These are phyloP conservation scores for Microdochium nivale DNA, from an alignment of 2,329 filamentous ascomycete genomes.

Conservation along the genomic window DNA sequence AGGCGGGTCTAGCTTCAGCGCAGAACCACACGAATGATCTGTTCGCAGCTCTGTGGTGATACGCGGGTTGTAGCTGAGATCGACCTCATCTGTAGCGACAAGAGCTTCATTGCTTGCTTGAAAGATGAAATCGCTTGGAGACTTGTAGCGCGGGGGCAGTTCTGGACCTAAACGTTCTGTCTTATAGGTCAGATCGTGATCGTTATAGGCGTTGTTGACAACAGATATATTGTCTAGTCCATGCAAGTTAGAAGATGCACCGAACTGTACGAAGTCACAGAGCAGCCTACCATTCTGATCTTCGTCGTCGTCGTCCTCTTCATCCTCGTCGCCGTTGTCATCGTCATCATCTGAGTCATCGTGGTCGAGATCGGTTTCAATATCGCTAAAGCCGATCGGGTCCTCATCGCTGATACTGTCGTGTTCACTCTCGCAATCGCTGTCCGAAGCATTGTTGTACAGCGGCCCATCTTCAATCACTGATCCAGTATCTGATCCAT, in stretches of 20 bases:
- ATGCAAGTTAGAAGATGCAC: too few species aligned
- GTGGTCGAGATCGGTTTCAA: slow-evolving; percentile 14
- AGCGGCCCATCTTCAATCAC: not conserved
- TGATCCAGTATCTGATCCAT: not conserved
- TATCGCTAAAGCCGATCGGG: slow-evolving; percentile 3
- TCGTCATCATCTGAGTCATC: not conserved
- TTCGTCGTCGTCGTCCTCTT: slow-evolving; percentile 10
- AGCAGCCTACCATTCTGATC: slow-evolving; percentile 6
- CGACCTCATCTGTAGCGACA: not conserved
- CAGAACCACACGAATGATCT: slow-evolving; percentile 5
- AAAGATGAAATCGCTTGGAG: not conserved
- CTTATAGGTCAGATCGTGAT: not conserved
- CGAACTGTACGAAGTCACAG: not conserved
- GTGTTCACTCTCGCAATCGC: not conserved
- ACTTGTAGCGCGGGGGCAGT: not conserved
- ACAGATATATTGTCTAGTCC: not conserved
- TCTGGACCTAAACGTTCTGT: not conserved
- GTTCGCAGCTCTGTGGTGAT: not conserved
- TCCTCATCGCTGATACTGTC: too few species aligned
- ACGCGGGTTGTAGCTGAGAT: not conserved
- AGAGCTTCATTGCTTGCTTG: not conserved
- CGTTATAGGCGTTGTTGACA: not conserved
- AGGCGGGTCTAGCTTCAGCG: not conserved
- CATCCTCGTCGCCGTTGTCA: not conserved
- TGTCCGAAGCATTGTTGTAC: not conserved